Evolutionary conservation across 345 rosid species (phyloP), one percentile per base, ranked within the genome.

Genomic region (Bruguiera parviflora): DNA sequence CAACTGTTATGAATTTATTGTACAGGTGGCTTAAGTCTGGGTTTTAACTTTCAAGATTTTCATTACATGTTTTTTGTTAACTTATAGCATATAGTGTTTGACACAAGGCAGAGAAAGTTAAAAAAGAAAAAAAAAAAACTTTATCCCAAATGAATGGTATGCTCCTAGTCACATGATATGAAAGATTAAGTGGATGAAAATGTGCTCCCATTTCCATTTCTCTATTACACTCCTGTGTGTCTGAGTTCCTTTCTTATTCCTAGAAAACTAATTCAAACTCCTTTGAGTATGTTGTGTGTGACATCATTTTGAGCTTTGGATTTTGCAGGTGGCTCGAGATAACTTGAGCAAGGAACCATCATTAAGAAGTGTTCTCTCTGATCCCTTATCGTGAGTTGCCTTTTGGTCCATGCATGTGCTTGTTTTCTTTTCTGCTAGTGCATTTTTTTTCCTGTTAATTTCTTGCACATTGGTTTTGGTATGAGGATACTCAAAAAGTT

Each of bases 311-410:
- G 78, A 70, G 72, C 76, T 69, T 77, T 88, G 69, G 70, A 77
- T 81, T 56, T 76, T 70, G 67, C 95, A 95, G 99, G 92, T 80
- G 68, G 74, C 79, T 19, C 84, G 69, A 64, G 85, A 78, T 80
- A 82, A 82, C 75, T 73, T 73, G 67, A 84, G 63, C 78, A 91
- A 89, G 82, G 96, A 90, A 71, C 95, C 91, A 52, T 91, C 99
- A 72, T 85, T 95, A 73, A 84, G 99, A 87, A 91, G 96, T 68
- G 85, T 95, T 72, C 97, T 95, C 70, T 95, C 99, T 19, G 99
- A 95, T 82, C 89, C 97, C 56, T 58, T 92, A 70, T 91, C 99
- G 99, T 95, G 83, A 95, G 96, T 88, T 76, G 33, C 68, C 16
- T 74, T 33, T 28, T 58, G 71, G 53, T 71, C 58, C 16, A 53